Percentiles rank a stretch among this genome's conserved stretches.
Conservation (phyloP, 805 yeast species). For the Kodamaea neixiangensis region DNA sequence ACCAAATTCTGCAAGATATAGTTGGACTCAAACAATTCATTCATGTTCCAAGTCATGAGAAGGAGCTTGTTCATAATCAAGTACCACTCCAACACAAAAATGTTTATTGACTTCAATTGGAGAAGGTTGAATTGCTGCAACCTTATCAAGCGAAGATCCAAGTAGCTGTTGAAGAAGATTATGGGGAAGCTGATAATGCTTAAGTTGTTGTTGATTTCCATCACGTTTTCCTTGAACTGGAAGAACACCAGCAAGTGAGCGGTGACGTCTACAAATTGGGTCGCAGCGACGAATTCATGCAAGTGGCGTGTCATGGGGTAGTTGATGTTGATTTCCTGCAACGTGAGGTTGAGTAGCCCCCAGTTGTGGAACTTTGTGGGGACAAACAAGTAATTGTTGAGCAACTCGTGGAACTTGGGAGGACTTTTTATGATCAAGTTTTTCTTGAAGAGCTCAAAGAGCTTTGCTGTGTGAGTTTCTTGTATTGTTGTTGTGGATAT, state of each 20-base stretch:
- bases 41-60: slow-evolving; percentile 24
- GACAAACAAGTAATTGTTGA: slow-evolving; percentile 48
- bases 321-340: slow-evolving; percentile 45
- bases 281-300: slow-evolving; percentile 16
- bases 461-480: slow-evolving; percentile 6
- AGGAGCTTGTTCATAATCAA: slow-evolving; percentile 46
- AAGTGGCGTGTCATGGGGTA: slow-evolving; percentile 20
- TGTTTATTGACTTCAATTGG: slow-evolving; percentile 33
- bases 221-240: slow-evolving; percentile 14
- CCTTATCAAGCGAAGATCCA: slow-evolving; percentile 25
- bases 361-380: slow-evolving; percentile 45
- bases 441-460: slow-evolving; percentile 48
- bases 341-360: slow-evolving; percentile 45
- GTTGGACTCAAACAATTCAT: slow-evolving; percentile 21
- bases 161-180: slow-evolving; percentile 38
- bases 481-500: not conserved
- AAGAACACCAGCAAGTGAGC: slow-evolving; percentile 17
- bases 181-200: slow-evolving; percentile 55
- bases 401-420: slow-evolving; percentile 48
- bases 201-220: slow-evolving; percentile 48
- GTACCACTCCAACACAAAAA: slow-evolving; percentile 47
- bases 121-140: slow-evolving; percentile 27
- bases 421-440: slow-evolving; percentile 54
- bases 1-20: slow-evolving; percentile 49
- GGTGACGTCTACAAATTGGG: slow-evolving; percentile 12